Conservation (phyloP, 2,329 filamentous ascomycete genomes). For the Neodidymelliopsis sp. region DNA sequence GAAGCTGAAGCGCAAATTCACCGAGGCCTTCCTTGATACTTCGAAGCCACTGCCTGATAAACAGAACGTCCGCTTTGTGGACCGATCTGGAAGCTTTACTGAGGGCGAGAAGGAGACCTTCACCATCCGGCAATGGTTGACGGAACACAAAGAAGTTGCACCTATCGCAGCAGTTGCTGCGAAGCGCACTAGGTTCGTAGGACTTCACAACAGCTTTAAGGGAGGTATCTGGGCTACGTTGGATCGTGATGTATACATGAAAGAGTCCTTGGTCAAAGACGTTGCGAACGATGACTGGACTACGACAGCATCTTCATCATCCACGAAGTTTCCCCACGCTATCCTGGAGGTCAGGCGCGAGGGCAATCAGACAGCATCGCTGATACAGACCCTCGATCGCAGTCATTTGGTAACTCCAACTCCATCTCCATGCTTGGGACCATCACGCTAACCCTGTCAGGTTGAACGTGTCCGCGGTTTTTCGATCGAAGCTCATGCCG, state of each 20-base stretch:
- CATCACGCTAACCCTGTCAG: constrained; percentile 38
- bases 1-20: constrained; percentile 52
- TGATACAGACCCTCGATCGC: constrained; percentile 55
- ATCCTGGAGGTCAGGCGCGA: constrained; percentile 60
- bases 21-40: constrained; percentile 50
- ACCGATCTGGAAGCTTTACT: constrained; percentile 6
- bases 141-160: constrained; percentile 52
- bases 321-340: constrained; percentile 57
- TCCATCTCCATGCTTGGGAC: constrained; percentile 5
- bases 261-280: constrained; percentile 37
- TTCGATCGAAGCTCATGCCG: constrained; percentile 61
- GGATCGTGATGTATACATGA: constrained; percentile 57
- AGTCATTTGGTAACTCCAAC: constrained; percentile 54
- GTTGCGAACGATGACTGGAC: constrained; percentile 44
- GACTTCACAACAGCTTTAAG: constrained; percentile 54
- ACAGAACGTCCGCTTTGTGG: constrained; percentile 23
- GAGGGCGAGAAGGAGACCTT: constrained; percentile 25
- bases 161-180: constrained; percentile 57
- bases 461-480: constrained; percentile 62
- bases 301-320: constrained; percentile 30
- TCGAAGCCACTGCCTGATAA: constrained; percentile 22
- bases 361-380: constrained; percentile 47
- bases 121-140: constrained; percentile 53
- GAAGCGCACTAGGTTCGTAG: constrained; percentile 57
- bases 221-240: constrained; percentile 58